These are phyloP conservation scores for Nectriaceae sp. DNA, from an alignment of 2,329 filamentous ascomycete species.

Conservation along the genomic window DNA sequence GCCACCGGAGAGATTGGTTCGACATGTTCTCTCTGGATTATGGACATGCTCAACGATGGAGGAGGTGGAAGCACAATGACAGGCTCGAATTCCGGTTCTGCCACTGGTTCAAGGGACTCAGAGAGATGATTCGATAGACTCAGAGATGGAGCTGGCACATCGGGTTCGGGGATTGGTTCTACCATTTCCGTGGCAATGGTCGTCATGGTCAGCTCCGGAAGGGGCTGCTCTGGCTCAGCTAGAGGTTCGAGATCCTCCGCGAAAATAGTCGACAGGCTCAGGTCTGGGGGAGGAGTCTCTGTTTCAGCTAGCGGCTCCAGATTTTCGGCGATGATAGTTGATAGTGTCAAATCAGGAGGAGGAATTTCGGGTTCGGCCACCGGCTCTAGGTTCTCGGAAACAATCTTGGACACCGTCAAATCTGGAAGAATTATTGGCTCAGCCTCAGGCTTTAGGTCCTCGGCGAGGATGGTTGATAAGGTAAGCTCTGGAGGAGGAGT, in stretches of 20 bases:
- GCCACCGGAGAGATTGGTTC: constrained; percentile 17
- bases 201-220: constrained; percentile 33
- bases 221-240: constrained; percentile 24
- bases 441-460: constrained; percentile 32
- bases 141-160: constrained; percentile 10
- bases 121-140: background rate
- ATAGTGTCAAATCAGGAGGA: constrained; percentile 26
- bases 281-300: constrained; percentile 23
- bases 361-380: constrained; percentile 24
- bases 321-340: constrained; percentile 25
- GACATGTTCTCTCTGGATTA: constrained; percentile 26
- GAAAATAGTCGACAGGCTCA: constrained; percentile 29
- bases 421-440: constrained; percentile 28
- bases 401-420: constrained; percentile 29
- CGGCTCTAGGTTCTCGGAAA: constrained; percentile 31
- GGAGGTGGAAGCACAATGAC: constrained; percentile 5
- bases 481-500: constrained; percentile 32
- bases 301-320: constrained; percentile 30
- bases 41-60: constrained; percentile 29
- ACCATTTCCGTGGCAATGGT: constrained; percentile 35
- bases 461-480: constrained; percentile 40
- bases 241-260: constrained; percentile 31
- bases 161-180: constrained; percentile 30
- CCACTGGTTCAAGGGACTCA: background rate
- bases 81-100: background rate